Evolutionary conservation across 805 yeast genomes (phyloP).

Genomic region (Candida dendrica): DNA sequence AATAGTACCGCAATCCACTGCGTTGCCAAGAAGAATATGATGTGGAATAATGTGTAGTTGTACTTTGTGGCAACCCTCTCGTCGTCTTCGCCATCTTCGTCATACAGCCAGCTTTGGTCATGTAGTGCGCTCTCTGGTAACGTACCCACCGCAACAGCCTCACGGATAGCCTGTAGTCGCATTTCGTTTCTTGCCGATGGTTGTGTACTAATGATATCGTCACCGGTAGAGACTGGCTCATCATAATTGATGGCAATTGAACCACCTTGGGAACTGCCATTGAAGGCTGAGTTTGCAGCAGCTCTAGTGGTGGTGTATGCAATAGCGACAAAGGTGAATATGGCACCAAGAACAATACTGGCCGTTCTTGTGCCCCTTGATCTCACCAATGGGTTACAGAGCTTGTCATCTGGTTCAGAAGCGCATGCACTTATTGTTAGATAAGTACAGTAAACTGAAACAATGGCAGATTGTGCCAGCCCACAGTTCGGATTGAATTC

Average conservation of each 20-base stretch:
- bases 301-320: slow-evolving; percentile 97
- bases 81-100: slow-evolving; percentile 42
- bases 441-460: slow-evolving; percentile 87
- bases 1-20: slow-evolving; percentile 93
- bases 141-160: slow-evolving; percentile 95
- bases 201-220: slow-evolving; percentile 31
- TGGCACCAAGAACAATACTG: slow-evolving; percentile 81
- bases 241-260: slow-evolving; percentile 26
- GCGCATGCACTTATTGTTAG: slow-evolving; percentile 88
- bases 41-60: slow-evolving; percentile 81
- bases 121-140: slow-evolving; percentile 86
- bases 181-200: slow-evolving; percentile 60
- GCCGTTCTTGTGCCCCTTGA: slow-evolving; percentile 86
- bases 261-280: slow-evolving; percentile 28
- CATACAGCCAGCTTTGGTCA: slow-evolving; percentile 58
- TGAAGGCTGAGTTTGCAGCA: slow-evolving; percentile 71
- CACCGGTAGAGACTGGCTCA: slow-evolving; percentile 14
- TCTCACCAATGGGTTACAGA: slow-evolving; percentile 87
- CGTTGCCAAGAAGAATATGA: slow-evolving; percentile 89
- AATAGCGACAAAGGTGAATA: slow-evolving; percentile 89
- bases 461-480: slow-evolving; percentile 94
- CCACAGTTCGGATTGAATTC: slow-evolving; percentile 95
- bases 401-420: slow-evolving; percentile 90
- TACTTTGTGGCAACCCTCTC: slow-evolving; percentile 62
- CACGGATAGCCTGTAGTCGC: slow-evolving; percentile 81